A percentile compares a stretch with the other conserved stretches of the same genome.
Evolutionary conservation across 306 rosid species (phyloP).

Genomic region (Luffa acutangula): DNA sequence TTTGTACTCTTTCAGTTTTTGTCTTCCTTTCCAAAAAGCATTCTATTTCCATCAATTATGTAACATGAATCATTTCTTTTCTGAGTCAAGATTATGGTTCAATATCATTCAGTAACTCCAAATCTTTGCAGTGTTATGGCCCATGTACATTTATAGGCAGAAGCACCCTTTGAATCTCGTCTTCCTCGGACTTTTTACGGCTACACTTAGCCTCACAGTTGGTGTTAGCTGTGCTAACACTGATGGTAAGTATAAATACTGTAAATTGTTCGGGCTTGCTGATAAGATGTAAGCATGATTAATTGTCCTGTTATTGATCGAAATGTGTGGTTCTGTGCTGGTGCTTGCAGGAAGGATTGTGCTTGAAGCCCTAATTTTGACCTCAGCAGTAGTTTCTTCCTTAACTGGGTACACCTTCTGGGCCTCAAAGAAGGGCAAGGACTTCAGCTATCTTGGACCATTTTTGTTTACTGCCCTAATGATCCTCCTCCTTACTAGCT

Average conservation of each 20-base stretch:
- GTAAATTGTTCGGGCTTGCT: neutral
- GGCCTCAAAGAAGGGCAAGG: slow-evolving; percentile 99
- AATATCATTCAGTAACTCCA: slow-evolving; percentile 22
- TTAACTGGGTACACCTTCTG: slow-evolving; percentile 86
- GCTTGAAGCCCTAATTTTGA: slow-evolving; percentile 83
- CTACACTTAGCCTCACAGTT: slow-evolving; percentile 66
- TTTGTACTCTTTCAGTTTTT: neutral
- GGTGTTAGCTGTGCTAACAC: slow-evolving; percentile 81
- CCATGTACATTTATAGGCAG: slow-evolving; percentile 66
- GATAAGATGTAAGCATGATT: neutral
- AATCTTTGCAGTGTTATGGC: slow-evolving; percentile 61
- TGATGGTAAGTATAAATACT: slow-evolving; percentile 32
- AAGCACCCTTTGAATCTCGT: slow-evolving; percentile 78
- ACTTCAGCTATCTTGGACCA: slow-evolving; percentile 93
- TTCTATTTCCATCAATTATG: slow-evolving; percentile 25
- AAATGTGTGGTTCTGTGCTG: neutral
- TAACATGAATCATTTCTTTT: slow-evolving; percentile 46
- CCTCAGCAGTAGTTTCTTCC: slow-evolving; percentile 75
- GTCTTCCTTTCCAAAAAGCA: neutral
- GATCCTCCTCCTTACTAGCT: slow-evolving; percentile 48
- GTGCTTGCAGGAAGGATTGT: slow-evolving; percentile 70
- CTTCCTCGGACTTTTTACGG: slow-evolving; percentile 80
- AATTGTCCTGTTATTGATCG: neutral
- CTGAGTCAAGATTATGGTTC: slow-evolving; percentile 45
- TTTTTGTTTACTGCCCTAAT: slow-evolving; percentile 70